Evolutionary conservation across 768 basidiomycete species (phyloP).

Genomic region (Psilocybe sp.): DNA sequence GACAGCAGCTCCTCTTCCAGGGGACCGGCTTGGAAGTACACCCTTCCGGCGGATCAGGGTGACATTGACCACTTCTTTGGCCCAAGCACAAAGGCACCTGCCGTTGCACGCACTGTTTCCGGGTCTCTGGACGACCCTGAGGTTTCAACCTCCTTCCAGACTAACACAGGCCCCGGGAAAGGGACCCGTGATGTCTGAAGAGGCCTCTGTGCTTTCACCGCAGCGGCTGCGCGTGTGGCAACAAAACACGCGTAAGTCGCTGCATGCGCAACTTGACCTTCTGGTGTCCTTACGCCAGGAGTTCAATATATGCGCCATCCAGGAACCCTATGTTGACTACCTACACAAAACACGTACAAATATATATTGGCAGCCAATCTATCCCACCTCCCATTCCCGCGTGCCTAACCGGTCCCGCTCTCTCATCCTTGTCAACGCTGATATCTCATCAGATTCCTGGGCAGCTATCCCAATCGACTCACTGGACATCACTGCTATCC

Average conservation of each 20-base stretch:
- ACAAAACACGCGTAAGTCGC: constrained; percentile 1
- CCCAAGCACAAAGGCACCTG: too few species aligned
- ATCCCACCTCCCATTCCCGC: constrained; percentile 9
- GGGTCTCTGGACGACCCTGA: too few species aligned
- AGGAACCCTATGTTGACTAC: background rate
- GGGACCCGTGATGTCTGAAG: too few species aligned
- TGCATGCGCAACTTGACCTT: background rate
- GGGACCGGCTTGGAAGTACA: too few species aligned
- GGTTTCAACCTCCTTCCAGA: too few species aligned
- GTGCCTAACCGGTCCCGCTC: background rate
- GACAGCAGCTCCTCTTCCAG: too few species aligned
- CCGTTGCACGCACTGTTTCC: too few species aligned
- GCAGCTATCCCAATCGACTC: background rate
- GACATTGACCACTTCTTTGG: too few species aligned
- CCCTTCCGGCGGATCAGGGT: too few species aligned
- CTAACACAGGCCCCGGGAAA: too few species aligned
- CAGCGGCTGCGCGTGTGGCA: background rate
- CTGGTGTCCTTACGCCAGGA: background rate
- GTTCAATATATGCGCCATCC: background rate
- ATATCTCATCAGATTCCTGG: background rate
- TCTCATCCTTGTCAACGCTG: background rate
- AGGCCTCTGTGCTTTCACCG: background rate
- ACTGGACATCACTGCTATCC: constrained; percentile 16
- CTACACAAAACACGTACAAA: background rate
- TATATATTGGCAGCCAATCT: background rate